Evolutionary conservation across 352 stramenopile species (phyloP).

Genomic region (Phytophthora brassicae): DNA sequence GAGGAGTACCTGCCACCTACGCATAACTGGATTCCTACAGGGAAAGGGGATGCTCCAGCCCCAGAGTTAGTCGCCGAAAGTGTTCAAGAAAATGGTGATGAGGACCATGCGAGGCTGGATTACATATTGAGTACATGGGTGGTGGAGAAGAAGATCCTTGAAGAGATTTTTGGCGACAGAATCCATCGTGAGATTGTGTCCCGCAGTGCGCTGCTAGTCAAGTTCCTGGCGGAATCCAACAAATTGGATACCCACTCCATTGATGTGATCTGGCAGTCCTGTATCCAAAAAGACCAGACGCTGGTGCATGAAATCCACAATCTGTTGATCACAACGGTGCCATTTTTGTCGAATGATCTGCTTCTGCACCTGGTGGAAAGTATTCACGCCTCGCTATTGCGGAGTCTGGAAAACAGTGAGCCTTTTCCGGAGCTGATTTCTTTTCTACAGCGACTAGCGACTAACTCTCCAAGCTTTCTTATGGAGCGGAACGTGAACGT

Average conservation of each 20-base stretch:
- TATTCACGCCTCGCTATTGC: conserved; percentile 57
- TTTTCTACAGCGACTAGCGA: conserved; percentile 80
- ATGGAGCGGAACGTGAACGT: conserved; percentile 66
- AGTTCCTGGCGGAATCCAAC: conserved; percentile 82
- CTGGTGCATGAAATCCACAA: conserved; percentile 85
- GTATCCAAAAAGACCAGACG: conserved; percentile 83
- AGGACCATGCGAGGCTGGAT: conserved; percentile 61
- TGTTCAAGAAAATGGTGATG: conserved; percentile 55
- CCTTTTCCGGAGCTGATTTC: conserved; percentile 67
- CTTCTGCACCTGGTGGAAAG: conserved; percentile 72
- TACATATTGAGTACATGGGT: conserved; percentile 79
- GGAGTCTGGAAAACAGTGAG: conserved; percentile 57
- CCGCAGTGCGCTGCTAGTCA: conserved; percentile 77
- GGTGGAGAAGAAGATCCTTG: conserved; percentile 67
- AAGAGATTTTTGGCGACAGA: conserved; percentile 87
- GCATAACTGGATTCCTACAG: conserved; percentile 88
- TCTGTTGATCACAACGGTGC: conserved; percentile 71
- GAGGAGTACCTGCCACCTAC: conserved; percentile 92
- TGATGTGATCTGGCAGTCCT: conserved; percentile 81
- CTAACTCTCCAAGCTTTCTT: conserved; percentile 67
- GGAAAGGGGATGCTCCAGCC: conserved; percentile 67
- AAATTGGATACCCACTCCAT: conserved; percentile 63
- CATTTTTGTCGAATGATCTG: conserved; percentile 72
- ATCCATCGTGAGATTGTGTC: conserved; percentile 90
- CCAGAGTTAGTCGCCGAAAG: conserved; percentile 72